Base-by-base conservation (phyloP, 2,329 filamentous ascomycete genomes). In the Cercospora zeae-maydis region DNA sequence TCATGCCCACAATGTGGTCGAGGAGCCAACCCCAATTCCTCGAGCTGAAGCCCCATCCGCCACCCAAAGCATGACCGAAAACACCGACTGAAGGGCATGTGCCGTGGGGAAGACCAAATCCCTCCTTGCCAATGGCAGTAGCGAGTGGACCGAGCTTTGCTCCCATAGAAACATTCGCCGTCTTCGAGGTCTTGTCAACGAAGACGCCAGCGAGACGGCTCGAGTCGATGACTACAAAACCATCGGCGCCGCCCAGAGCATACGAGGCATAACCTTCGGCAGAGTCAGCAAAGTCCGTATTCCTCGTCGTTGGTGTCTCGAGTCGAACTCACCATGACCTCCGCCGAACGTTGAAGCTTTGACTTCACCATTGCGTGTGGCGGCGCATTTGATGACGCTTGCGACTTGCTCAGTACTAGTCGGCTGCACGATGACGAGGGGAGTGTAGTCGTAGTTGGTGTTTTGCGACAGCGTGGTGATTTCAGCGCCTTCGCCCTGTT, bases 371-470 rank as follows among this genome's bases (percentile, higher is more conserved):
- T 59, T 34, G 27, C 57, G 33, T 3, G 34, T 19, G 6, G 54
- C 42, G 19, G 62, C 57, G 56, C 63, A 65, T 36, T 55, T 54
- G 52, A 67, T 36, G 42, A 64, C 34, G 6, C 56, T 52, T 14
- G 63, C 30, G 21, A 58, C 58, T 39, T 67, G 53, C 30, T 62
- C 27, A 13, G 62, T 55, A n/a, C 59, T 61, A 31, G 24, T 63
- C 5, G 66, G 66, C 19, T 51, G 57, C 1, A 66, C 45, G 52
- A 66, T 59, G 31, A 60, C 56, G 13, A 53, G 42, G 7, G 66
- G 63, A 21, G 34, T 51, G 59, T 64, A 66, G 64, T 61, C 13
- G 54, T 66, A 67, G 58, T 65, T 64, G 16, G 65, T 67, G 60
- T 67, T 65, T 21, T 65, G 65, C 2, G 65, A 65, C 16, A 19